phyloP scores from a whole-genome alignment of 345 rosid species.

The Eucalyptus camaldulensis region DNA sequence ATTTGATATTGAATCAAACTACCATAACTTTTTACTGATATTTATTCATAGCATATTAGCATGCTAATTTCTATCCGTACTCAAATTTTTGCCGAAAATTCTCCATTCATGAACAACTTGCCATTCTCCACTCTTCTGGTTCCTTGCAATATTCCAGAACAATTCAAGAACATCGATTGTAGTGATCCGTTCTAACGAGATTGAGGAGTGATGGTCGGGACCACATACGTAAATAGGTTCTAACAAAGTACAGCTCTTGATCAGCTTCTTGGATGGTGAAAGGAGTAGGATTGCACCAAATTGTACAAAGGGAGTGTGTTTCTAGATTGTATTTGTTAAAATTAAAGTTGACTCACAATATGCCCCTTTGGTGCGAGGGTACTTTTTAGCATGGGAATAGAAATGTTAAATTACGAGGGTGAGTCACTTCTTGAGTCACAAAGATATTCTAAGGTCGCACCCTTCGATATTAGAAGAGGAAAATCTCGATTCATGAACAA shows the following conservation, averaged over 20 bases:
- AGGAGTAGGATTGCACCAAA: background rate
- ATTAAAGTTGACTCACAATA: background rate
- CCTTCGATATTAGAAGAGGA: background rate
- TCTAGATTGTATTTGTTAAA: background rate
- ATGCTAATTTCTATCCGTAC: too few relatives aligned
- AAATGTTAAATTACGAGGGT: rapidly evolving
- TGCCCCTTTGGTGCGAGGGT: background rate
- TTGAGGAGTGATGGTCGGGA: background rate
- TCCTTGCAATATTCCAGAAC: background rate
- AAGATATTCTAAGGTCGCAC: background rate
- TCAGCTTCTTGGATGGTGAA: background rate
- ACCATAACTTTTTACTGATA: background rate
- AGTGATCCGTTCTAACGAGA: background rate
- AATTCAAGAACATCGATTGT: background rate
- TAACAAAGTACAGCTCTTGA: background rate
- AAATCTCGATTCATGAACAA: background rate
- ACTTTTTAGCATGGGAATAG: background rate
- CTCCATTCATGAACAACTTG: background rate
- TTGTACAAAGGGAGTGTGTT: background rate
- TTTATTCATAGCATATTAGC: too few relatives aligned
- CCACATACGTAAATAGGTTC: background rate
- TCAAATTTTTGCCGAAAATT: background rate
- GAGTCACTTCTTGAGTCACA: background rate
- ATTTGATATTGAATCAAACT: background rate
- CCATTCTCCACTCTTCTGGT: background rate